Conservation (phyloP, 768 basidiomycete genomes). For the Agrocybe pediades region DNA sequence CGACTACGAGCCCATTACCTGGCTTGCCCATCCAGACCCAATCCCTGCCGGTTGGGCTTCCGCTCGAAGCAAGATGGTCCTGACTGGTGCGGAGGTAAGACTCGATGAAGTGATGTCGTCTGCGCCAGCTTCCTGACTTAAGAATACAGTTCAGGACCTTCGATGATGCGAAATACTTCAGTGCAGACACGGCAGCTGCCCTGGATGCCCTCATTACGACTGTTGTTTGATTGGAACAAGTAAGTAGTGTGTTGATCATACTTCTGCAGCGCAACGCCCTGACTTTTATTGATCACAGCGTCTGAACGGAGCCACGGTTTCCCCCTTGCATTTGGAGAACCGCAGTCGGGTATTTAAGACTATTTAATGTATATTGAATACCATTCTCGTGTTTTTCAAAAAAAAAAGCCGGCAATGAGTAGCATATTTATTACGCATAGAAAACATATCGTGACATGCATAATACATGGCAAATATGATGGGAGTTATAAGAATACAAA, state of each 20-base stretch:
- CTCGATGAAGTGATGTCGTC: not conserved
- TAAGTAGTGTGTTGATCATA: too few species aligned
- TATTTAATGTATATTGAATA: not conserved
- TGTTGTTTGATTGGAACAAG: not conserved
- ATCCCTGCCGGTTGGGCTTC: conserved; percentile 5
- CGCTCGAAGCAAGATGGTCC: not conserved
- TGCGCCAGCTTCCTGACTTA: too few species aligned
- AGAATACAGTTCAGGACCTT: conserved; percentile 1
- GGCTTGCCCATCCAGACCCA: not conserved
- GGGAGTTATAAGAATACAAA: too few species aligned
- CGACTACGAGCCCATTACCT: not conserved
- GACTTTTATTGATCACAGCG: not conserved
- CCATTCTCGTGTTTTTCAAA: not conserved
- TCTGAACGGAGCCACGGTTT: too few species aligned
- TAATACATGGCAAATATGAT: too few species aligned
- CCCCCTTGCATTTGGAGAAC: too few species aligned
- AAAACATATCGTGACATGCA: too few species aligned
- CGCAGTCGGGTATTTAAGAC: too few species aligned
- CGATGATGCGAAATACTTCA: conserved; percentile 1
- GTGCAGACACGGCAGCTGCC: not conserved
- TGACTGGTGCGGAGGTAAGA: not conserved
- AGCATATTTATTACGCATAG: too few species aligned
- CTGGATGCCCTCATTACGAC: not conserved
- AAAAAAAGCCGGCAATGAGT: too few species aligned
- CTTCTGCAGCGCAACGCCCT: not conserved